Base-by-base conservation (phyloP, 2,329 filamentous ascomycete genomes). In the Hawksworthiomyces lignivorus region DNA sequence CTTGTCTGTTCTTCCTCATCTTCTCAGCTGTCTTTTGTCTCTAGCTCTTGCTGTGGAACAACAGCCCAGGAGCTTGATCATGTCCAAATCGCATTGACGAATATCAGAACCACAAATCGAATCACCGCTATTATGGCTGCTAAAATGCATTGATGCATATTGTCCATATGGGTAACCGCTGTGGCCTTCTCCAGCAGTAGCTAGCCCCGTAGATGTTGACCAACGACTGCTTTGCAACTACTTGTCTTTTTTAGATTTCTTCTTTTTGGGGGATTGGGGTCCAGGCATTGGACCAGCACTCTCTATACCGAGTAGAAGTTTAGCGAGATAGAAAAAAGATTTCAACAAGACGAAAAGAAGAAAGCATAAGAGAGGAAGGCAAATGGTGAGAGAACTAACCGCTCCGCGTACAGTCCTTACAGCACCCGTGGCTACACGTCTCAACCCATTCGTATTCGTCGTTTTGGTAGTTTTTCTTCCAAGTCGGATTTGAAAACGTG, bases 401-500 rank as follows among this genome's bases (percentile, higher is more conserved):
- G 31, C 64, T 63, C 35, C 61, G 61, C 20, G 59, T 63, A 48
- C 73, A 76, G 20, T 63, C 62, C 40, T 59, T 62, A 52, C 73
- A 77, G 50, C 72, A 75, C 12, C 68, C 69, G 45, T 77, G 73
- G 39, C 71, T 69, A 43, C 73, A 77, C 2, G 63, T 57, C 41
- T 67, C 59, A 35, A 63, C 54, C 17, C 59, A 53, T 41, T 69
- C 65, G 17, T 56, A 49, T 10, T 54, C 52, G 40, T 53, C 53
- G 1, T 57, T 60, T 10, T 60, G 50, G 7, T 54, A 46, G 44
- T 62, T 63, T 38, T 54, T 55, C 36, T 54, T 43, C 48, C 57
- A 50, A 22, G 49, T 51, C 35, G 55, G 56, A 11, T 59, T 55
- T 48, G 46, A 28, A 42, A 63, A 65, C 9, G 60, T 63, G 53